Evolutionary conservation across 805 yeast genomes (phyloP).

Genomic region (Ogataea sp.): DNA sequence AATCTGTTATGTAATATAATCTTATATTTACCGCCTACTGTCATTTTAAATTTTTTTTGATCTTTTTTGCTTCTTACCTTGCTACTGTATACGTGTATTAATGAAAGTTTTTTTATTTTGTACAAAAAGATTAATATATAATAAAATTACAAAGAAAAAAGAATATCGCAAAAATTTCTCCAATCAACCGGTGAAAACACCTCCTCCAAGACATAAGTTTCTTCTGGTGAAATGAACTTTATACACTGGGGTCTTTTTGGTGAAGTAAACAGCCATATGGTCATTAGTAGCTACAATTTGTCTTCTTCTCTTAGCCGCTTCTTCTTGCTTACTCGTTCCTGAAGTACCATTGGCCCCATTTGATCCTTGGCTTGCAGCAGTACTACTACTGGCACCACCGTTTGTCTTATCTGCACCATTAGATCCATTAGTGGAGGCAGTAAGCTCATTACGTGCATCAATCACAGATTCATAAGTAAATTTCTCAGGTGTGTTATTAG

Average conservation of each 20-base stretch:
- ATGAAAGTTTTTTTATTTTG: too few relatives aligned
- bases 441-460: slow-evolving; percentile 22
- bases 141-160: too few relatives aligned
- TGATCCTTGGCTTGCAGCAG: slow-evolving; percentile 1
- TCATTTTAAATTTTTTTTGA: too few relatives aligned
- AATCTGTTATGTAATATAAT: slow-evolving; percentile 10
- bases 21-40: too few relatives aligned
- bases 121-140: too few relatives aligned
- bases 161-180: background rate
- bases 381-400: slow-evolving; percentile 4
- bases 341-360: slow-evolving; percentile 14
- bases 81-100: too few relatives aligned
- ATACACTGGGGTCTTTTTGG: slow-evolving; percentile 90
- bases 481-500: slow-evolving; percentile 61
- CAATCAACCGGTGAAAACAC: slow-evolving; percentile 54
- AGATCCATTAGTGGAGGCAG: slow-evolving; percentile 1
- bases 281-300: slow-evolving; percentile 81
- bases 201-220: slow-evolving; percentile 88
- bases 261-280: slow-evolving; percentile 87
- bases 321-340: slow-evolving; percentile 28
- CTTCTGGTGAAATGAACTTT: slow-evolving; percentile 88
- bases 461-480: slow-evolving; percentile 28
- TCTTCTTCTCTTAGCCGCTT: slow-evolving; percentile 44
- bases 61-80: too few relatives aligned
- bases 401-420: slow-evolving; percentile 2